Evolutionary conservation across 257 asterid genomes (phyloP).

Genomic region (Penstemon eatonii): DNA sequence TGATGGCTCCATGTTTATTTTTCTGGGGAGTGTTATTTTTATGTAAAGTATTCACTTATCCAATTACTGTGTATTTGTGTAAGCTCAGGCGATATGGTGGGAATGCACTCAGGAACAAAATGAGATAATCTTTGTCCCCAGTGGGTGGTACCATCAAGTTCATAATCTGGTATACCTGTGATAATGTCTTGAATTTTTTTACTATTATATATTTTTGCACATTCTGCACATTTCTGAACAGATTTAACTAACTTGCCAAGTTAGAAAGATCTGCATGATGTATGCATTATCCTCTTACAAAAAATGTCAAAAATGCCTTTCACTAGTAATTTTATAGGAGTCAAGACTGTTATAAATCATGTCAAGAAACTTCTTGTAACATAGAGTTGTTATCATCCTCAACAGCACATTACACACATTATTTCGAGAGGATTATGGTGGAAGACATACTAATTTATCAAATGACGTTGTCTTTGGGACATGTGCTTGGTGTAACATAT

Average conservation of each 20-base stretch:
- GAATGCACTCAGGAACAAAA: slow-evolving; percentile 81
- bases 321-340: background rate
- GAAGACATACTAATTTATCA: background rate
- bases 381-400: background rate
- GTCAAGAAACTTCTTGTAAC: background rate
- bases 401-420: background rate
- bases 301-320: background rate
- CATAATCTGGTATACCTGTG: slow-evolving; percentile 68
- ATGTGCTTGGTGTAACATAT: background rate
- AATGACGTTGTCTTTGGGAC: background rate
- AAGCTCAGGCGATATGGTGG: slow-evolving; percentile 76
- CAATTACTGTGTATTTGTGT: slow-evolving; percentile 9
- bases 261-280: background rate
- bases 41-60: background rate
- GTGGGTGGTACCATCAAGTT: slow-evolving; percentile 99
- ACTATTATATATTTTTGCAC: background rate
- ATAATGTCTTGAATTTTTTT: slow-evolving; percentile 11
- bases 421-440: background rate
- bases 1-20: slow-evolving; percentile 16
- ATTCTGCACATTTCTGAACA: background rate
- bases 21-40: slow-evolving; percentile 2
- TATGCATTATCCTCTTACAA: background rate
- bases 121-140: slow-evolving; percentile 92
- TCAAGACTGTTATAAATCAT: background rate
- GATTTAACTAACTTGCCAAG: background rate